Percentiles rank a stretch among this genome's conserved stretches.
These are phyloP conservation scores for Talaromyces sp. DNA, from an alignment of 2,329 filamentous ascomycete genomes.

Conservation along the genomic window DNA sequence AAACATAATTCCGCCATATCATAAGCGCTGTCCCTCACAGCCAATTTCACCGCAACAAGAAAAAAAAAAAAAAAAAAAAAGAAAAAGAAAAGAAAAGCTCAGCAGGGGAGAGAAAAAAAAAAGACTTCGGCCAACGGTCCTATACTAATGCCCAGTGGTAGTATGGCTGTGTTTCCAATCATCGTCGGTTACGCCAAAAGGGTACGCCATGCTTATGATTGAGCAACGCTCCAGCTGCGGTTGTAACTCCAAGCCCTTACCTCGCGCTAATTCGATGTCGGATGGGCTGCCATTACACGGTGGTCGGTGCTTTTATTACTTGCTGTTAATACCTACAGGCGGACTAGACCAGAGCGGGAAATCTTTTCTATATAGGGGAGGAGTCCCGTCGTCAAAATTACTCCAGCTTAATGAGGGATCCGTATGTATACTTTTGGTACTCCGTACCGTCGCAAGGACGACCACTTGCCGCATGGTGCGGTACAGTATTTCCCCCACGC, in stretches of 20 bases:
- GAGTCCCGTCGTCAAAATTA: background rate
- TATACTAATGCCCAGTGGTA: background rate
- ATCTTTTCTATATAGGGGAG: background rate
- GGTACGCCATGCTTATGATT: constrained; percentile 20
- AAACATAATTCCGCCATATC: no score
- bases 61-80: no score
- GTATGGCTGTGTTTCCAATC: constrained; percentile 24
- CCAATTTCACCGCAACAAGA: no score
- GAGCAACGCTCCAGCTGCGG: constrained; percentile 17
- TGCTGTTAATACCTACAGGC: background rate
- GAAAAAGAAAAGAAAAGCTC: no score
- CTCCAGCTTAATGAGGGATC: background rate
- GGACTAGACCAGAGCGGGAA: background rate
- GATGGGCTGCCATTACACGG: constrained; percentile 1
- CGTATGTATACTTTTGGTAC: background rate
- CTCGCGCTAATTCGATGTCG: constrained; percentile 13
- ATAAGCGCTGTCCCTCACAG: no score
- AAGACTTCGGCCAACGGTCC: background rate
- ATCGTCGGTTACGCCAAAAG: constrained; percentile 21
- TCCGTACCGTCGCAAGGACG: background rate
- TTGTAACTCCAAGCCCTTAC: constrained; percentile 15
- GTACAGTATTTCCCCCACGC: background rate
- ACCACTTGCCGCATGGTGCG: background rate
- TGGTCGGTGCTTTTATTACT: constrained; percentile 3
- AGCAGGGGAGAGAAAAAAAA: no score